Conservation (phyloP, 2,329 filamentous ascomycete genomes). For the Diaporthe sp. region DNA sequence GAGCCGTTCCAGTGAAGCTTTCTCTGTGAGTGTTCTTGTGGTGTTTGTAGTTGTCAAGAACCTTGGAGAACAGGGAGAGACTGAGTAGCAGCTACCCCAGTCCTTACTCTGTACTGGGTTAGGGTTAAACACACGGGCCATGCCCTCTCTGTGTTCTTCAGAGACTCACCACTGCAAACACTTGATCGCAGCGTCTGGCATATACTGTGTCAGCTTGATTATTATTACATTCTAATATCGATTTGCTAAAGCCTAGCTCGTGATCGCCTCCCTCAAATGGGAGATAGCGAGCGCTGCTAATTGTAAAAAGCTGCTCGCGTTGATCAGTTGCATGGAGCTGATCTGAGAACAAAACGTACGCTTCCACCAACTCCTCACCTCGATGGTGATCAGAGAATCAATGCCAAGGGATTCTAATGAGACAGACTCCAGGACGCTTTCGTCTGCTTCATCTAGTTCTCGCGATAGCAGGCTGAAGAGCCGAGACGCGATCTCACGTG, state of each 20-base stretch:
- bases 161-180: too few species aligned
- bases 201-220: too few species aligned
- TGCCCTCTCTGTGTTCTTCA: too few species aligned
- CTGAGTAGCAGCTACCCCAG: background rate
- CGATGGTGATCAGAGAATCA: slow-evolving; percentile 38
- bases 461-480: background rate
- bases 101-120: background rate
- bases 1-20: background rate
- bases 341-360: background rate
- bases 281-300: background rate
- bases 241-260: too few species aligned
- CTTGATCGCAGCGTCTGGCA: too few species aligned
- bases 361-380: slow-evolving; percentile 36
- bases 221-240: too few species aligned
- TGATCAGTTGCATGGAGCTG: background rate
- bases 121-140: too few species aligned
- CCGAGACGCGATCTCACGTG: background rate
- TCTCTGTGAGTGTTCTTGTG: background rate
- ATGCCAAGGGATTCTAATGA: slow-evolving; percentile 34
- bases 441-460: slow-evolving; percentile 6
- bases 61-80: background rate
- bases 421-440: background rate
- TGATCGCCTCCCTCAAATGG: too few species aligned
- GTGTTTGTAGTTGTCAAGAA: background rate
- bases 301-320: background rate